Conservation (phyloP, 305 asterid species). For the Fraxinus paxiana region DNA sequence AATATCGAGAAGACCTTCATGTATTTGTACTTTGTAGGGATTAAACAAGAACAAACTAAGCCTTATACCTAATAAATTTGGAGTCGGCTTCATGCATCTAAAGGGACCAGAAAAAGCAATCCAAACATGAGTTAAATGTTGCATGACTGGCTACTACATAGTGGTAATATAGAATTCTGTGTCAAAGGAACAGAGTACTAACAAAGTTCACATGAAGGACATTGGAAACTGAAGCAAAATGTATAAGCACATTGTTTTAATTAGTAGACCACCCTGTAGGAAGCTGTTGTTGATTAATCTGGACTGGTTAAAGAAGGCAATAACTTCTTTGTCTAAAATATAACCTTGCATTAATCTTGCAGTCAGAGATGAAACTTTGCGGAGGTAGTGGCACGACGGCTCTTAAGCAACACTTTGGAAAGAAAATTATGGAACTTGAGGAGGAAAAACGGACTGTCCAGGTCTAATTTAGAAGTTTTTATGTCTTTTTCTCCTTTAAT, state of each 20-base stretch:
- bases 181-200: background rate
- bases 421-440: slow-evolving; percentile 88
- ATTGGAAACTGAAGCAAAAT: background rate
- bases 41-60: background rate
- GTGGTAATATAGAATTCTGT: background rate
- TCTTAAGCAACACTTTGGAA: slow-evolving; percentile 95
- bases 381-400: slow-evolving; percentile 84
- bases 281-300: background rate
- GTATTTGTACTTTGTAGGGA: background rate
- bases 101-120: background rate
- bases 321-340: background rate
- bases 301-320: slow-evolving; percentile 6
- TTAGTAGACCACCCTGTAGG: background rate
- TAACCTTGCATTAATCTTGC: slow-evolving; percentile 30
- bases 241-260: background rate
- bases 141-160: background rate
- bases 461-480: slow-evolving; percentile 34
- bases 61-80: background rate
- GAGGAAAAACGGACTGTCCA: slow-evolving; percentile 91
- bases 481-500: background rate
- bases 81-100: background rate
- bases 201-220: background rate
- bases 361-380: slow-evolving; percentile 89
- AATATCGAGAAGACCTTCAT: background rate
- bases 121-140: background rate